Conservation (phyloP, 2,329 filamentous ascomycete genomes). For the Pestalotiopsis sp. region DNA sequence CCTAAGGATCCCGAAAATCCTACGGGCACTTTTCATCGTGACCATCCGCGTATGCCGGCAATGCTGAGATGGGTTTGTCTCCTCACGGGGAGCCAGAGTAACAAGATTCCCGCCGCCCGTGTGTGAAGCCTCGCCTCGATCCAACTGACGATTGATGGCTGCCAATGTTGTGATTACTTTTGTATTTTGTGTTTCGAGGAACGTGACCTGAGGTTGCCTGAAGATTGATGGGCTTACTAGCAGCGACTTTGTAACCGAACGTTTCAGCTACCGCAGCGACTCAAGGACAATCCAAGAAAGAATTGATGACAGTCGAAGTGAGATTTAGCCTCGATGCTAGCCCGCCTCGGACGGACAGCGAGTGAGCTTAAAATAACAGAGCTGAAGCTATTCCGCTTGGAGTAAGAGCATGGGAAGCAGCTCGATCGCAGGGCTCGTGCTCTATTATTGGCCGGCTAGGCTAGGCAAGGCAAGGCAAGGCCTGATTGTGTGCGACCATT, state of each 20-base stretch:
- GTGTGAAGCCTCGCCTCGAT: background rate
- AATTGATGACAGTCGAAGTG: background rate
- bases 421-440: background rate
- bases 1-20: background rate
- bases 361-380: background rate
- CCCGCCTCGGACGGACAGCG: background rate
- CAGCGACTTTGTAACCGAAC: background rate
- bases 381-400: background rate
- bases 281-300: background rate
- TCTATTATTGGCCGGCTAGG: background rate
- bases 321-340: background rate
- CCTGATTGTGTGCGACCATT: background rate
- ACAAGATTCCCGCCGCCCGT: background rate
- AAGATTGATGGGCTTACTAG: background rate
- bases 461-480: background rate
- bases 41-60: background rate
- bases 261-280: background rate
- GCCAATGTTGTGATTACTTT: background rate
- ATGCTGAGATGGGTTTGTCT: background rate
- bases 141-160: background rate
- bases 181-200: background rate
- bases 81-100: background rate
- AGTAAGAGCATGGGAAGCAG: background rate
- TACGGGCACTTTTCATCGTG: background rate
- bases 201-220: background rate